Base-by-base conservation (phyloP, 495 filamentous ascomycete species). In the Aspergillus kassunensis region DNA sequence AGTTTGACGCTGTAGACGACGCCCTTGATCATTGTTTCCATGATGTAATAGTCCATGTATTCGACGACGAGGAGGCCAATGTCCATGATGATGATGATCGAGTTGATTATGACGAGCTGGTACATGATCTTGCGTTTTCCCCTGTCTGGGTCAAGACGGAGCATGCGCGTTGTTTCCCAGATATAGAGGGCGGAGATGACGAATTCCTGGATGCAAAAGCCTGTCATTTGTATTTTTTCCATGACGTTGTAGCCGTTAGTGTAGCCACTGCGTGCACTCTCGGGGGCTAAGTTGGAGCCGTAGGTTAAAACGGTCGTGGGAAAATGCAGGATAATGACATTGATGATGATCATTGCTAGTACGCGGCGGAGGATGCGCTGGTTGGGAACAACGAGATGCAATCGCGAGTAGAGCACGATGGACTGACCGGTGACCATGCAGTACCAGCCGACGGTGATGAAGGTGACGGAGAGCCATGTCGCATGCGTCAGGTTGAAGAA, bases 401-500 rank as follows among this genome's bases (percentile, higher is more conserved):
- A 74, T n/a, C 84, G 77, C 3, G 83, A 87, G 66, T 82, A 88
- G 16, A 88, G 71, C 10, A 88, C 83, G 34, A 87, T 57, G 4
- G 81, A 81, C 61, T 86, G 83, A 15, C 82, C 83, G 0, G 81
- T 84, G 4, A 88, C 80, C 81, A 86, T 85, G 16, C 56, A 58
- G 49, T 71, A 79, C 84, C 83, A 88, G 15, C 84, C 83, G 16
- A 81, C 48, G 23, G 73, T 74, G 41, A 78, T 55, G 12, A 80
- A 60, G 5, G 71, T 70, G n/a, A 76, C 63, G 8, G 72, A 62
- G 4, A 76, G 51, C 65, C 72, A 68, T 44, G 57, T 56, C 15
- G 54, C 64, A 4, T 59, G 61, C n/a, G 62, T 72, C n/a, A 77
- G 52, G 21, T 71, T 62, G 57, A 84, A 82, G 59, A 79, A 82